Base-by-base conservation (phyloP, 345 rosid genomes). In the Rhodamnia argentea region DNA sequence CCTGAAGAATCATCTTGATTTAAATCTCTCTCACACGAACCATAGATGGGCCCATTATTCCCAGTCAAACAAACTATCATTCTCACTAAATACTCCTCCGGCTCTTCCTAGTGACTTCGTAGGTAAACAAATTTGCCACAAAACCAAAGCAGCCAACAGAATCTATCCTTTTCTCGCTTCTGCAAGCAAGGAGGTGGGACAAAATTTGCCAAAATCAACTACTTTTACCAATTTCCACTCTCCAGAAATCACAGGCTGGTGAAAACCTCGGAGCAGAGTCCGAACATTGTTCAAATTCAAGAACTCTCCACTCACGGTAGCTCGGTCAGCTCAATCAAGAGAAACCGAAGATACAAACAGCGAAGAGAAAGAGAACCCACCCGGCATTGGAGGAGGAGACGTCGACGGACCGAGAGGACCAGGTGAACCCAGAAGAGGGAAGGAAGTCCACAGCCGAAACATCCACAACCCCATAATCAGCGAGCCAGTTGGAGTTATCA, bases 401-500 rank as follows among this genome's bases (percentile, higher is more conserved):
- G 18, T 24, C 74, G 54, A 85, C 44, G 84, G 88, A 44, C 26
- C 62, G 85, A 40, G 85, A 56, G 54, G 88, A 42, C 85, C 85
- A 26, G 85, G 85, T 18, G 27, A 83, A 86, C 42, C 85, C 83
- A 13, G 88, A 26, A 64, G 85, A 42, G 47, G 85, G 64, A 56
- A 57, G 50, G 44, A 83, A 52, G 24, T 54, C 81, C 55, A 18
- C 44, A 14, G 44, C n/a, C 22, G 83, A 42, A 27, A 70, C 81
- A 75, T 86, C 88, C 42, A 55, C 9, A 23, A 59, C 54, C 10
- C 83, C 83, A 32, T 86, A 86, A 22, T 86, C 88, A n/a, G 50
- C 44, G 53, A 86, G 88, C 88, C 88, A 86, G 50, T 86, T 75
- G 88, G 88, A 50, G 54, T 55, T 70, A 5, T 83, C 83, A 4